Conservation (phyloP, 2,329 filamentous ascomycete genomes). For the Aspergillus novofumigatus region DNA sequence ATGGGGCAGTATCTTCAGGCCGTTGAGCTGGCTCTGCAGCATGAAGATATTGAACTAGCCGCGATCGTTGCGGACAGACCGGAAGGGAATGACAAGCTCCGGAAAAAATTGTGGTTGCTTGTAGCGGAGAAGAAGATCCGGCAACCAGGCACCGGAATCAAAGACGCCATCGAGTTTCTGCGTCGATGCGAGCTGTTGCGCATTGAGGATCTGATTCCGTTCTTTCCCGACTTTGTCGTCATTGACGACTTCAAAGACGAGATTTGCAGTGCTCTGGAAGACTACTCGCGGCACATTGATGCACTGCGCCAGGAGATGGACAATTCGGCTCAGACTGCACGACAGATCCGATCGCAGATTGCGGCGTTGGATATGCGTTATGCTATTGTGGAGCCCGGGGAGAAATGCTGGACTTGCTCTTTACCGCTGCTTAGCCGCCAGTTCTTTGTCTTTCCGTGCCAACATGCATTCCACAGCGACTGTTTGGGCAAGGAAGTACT, state of each 20-base stretch:
- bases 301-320: conserved; percentile 90
- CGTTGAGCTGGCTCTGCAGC: conserved; percentile 85
- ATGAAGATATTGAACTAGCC: conserved; percentile 85
- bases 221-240: conserved; percentile 97
- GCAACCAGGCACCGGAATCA: conserved; percentile 76
- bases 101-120: conserved; percentile 93
- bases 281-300: conserved; percentile 90
- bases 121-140: conserved; percentile 93
- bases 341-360: conserved; percentile 88
- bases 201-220: conserved; percentile 95
- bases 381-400: conserved; percentile 92
- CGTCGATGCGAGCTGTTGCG: conserved; percentile 85
- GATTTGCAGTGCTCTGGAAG: conserved; percentile 88
- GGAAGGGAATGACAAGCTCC: conserved; percentile 70
- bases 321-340: conserved; percentile 79
- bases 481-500: conserved; percentile 84
- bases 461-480: conserved; percentile 96
- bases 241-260: conserved; percentile 99
- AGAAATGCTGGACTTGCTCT: conserved; percentile 85
- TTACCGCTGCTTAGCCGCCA: conserved; percentile 82
- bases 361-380: conserved; percentile 81
- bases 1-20: conserved; percentile 95
- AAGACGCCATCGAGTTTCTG: conserved; percentile 87
- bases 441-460: conserved; percentile 98
- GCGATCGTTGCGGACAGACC: conserved; percentile 81